Percentiles rank a stretch among this genome's conserved stretches.
phyloP scores from a whole-genome alignment of 495 filamentous ascomycete species.

The Xylaria telfairii region DNA sequence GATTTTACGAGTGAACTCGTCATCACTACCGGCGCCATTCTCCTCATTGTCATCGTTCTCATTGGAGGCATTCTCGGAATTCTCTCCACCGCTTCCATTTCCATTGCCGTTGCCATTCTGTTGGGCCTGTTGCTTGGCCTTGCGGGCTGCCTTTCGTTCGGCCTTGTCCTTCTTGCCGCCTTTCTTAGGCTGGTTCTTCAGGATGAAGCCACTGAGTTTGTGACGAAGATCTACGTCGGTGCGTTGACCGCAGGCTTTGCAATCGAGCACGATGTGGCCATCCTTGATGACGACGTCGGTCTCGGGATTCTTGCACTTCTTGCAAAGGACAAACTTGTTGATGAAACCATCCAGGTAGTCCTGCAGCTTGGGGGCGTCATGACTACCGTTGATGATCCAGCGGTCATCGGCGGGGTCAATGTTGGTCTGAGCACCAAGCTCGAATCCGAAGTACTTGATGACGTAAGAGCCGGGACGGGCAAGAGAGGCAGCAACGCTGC shows the following conservation, averaged over 20 bases:
- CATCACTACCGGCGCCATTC: slow-evolving; percentile 78
- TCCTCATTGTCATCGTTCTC: slow-evolving; percentile 68
- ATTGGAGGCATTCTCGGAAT: slow-evolving; percentile 72
- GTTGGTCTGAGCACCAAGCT: slow-evolving; percentile 97
- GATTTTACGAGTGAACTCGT: slow-evolving; percentile 91
- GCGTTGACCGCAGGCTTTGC: slow-evolving; percentile 97
- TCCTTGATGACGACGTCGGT: slow-evolving; percentile 95
- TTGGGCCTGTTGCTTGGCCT: slow-evolving; percentile 81
- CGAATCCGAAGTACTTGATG: slow-evolving; percentile 99
- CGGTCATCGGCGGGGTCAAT: slow-evolving; percentile 95
- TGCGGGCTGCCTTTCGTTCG: slow-evolving; percentile 82
- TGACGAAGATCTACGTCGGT: slow-evolving; percentile 88
- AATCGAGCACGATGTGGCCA: slow-evolving; percentile 87
- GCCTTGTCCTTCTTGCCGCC: slow-evolving; percentile 92
- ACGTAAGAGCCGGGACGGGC: slow-evolving; percentile 91
- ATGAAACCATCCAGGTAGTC: slow-evolving; percentile 99
- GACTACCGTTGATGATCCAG: slow-evolving; percentile 99
- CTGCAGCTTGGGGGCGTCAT: slow-evolving; percentile 94
- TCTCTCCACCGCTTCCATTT: slow-evolving; percentile 69
- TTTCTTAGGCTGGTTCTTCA: slow-evolving; percentile 90
- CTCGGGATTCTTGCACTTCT: slow-evolving; percentile 99
- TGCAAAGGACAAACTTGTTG: slow-evolving; percentile 96
- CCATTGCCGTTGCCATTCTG: slow-evolving; percentile 60
- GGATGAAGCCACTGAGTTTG: slow-evolving; percentile 96
- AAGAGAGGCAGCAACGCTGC: slow-evolving; percentile 90